Percentiles rank a stretch among this genome's conserved stretches.
Evolutionary conservation across 495 filamentous ascomycete genomes (phyloP).

Genomic region (Penicillium odoratum): DNA sequence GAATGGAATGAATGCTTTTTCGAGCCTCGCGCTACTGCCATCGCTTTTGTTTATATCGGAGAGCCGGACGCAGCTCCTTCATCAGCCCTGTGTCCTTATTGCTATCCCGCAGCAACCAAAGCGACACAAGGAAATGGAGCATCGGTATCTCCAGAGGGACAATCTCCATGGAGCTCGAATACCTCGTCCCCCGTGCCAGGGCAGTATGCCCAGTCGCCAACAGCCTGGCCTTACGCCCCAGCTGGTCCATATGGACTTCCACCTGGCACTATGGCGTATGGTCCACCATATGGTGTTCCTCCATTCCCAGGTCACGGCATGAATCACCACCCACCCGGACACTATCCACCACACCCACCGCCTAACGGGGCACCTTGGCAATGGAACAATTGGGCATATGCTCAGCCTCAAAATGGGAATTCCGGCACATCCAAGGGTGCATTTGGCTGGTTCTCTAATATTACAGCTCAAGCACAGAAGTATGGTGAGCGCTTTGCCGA

Average conservation of each 20-base stretch:
- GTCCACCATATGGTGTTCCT: constrained; percentile 25
- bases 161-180: constrained; percentile 11
- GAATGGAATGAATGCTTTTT: constrained; percentile 59
- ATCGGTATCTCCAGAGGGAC: constrained; percentile 11
- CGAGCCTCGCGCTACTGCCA: constrained; percentile 37
- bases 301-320: constrained; percentile 15
- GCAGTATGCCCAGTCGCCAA: constrained; percentile 20
- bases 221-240: constrained; percentile 20
- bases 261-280: constrained; percentile 16
- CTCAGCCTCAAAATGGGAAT: constrained; percentile 26
- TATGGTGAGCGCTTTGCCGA: constrained; percentile 46
- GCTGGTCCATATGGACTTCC: constrained; percentile 1
- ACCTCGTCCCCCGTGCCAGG: constrained; percentile 17
- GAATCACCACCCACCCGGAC: constrained; percentile 29
- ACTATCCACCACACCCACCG: constrained; percentile 25
- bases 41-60: constrained; percentile 41
- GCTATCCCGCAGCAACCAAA: constrained; percentile 45
- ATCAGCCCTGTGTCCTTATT: constrained; percentile 45
- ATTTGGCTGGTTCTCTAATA: constrained; percentile 37
- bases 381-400: constrained; percentile 33
- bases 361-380: constrained; percentile 29
- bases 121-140: constrained; percentile 23
- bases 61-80: constrained; percentile 39
- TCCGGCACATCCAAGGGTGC: constrained; percentile 27
- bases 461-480: constrained; percentile 43